A percentile compares a stretch with the other conserved stretches of the same genome.
phyloP scores from a whole-genome alignment of 2,329 filamentous ascomycete species.

The Colletotrichum destructivum region DNA sequence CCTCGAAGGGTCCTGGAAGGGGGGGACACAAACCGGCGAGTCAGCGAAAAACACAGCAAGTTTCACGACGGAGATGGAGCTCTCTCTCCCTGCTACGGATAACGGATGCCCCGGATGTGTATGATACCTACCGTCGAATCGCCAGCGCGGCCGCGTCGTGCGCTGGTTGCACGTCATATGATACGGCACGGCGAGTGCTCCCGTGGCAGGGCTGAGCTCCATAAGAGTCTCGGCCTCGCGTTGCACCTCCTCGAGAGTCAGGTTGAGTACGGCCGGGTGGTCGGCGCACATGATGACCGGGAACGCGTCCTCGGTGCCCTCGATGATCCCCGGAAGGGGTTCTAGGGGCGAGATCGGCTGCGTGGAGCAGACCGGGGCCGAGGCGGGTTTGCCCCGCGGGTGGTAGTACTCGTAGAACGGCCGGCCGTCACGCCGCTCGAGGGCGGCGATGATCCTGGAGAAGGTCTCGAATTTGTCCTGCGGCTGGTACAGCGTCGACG shows the following conservation, averaged over 20 bases:
- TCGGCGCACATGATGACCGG: conserved; percentile 64
- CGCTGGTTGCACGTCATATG: conserved; percentile 57
- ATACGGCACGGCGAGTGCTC: conserved; percentile 60
- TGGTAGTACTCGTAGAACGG: conserved; percentile 56
- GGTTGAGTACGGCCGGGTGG: conserved; percentile 47
- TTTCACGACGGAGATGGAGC: no score
- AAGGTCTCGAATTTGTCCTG: conserved; percentile 58
- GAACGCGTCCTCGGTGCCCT: conserved; percentile 59
- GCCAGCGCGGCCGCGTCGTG: conserved; percentile 56
- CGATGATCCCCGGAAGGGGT: conserved; percentile 49
- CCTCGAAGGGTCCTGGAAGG: conserved; percentile 46
- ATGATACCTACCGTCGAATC: conserved; percentile 51
- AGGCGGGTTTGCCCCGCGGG: conserved; percentile 31
- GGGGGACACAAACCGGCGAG: no score
- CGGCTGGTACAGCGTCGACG: conserved; percentile 61
- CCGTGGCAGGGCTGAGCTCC: conserved; percentile 58
- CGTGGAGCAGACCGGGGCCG: conserved; percentile 49
- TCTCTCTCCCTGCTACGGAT: no score
- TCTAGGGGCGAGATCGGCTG: conserved; percentile 51
- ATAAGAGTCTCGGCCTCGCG: conserved; percentile 52
- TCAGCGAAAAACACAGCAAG: no score
- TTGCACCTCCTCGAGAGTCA: conserved; percentile 53
- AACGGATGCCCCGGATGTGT: background rate
- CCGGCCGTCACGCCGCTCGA: conserved; percentile 61
- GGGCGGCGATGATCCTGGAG: conserved; percentile 59